Evolutionary conservation across 2,329 filamentous ascomycete species (phyloP), one percentile per base, ranked within the genome.

Genomic region (Penicillium freii): DNA sequence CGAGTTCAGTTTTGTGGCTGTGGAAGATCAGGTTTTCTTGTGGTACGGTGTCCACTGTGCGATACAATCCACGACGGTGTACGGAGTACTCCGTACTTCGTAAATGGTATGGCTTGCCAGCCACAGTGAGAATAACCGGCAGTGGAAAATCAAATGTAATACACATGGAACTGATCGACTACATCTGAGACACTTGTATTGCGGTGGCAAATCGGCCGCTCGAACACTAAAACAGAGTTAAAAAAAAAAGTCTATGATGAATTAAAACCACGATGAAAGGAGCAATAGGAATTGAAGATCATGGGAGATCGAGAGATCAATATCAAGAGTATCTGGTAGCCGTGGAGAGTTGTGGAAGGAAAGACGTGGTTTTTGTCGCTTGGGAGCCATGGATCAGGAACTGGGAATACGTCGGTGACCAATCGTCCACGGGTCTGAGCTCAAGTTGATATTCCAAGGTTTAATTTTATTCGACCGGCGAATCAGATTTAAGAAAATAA

Each of bases 141-240:
- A 51, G 57, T 38, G 48, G 56, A 62, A 58, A 58, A 46, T 50
- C 43, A 59, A 59, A 61, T 56, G 42, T 56, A 31, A 53, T 59
- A 52, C 59, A 40, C 19, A 43, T 38, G 21, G 45, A 39, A 55
- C 29, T 34, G 54, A 57, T 55, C 49, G 25, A 56, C 44, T 51
- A 56, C 55, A 57, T 49, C 42, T 59, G 48, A 55, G 54, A 61
- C 55, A 54, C 43, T 50, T 55, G 54, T 56, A 58, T 36, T 55
- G 29, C 15, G 33, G 57, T 58, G 51, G 54, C 58, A 43, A 57
- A 57, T 44, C 53, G 51, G n/a, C 23, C 33, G 36, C 29, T 46
- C 21, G 17, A 23, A 46, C 42, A 29, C 9, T n/a, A 44, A 31
- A 36, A 38, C 25, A 38, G 8, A 40, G 9, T 19, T n/a, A n/a